Evolutionary conservation across 2,329 filamentous ascomycete genomes (phyloP), one percentile per base, ranked within the genome.

Genomic region (Talaromyces sp.): DNA sequence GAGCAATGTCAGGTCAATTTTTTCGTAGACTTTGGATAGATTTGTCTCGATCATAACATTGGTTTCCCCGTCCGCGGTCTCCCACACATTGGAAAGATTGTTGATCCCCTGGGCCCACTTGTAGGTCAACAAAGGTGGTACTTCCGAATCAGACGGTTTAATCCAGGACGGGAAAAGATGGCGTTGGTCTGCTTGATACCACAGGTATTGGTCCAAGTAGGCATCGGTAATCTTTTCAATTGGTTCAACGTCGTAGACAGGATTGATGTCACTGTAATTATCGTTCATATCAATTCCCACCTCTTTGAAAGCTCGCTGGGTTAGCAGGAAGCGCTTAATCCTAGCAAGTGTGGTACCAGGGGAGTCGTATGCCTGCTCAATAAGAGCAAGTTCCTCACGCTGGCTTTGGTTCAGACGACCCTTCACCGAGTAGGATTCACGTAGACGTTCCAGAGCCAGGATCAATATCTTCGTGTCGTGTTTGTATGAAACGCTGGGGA

Each of bases 61-160:
- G 76, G 93, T 98, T 75, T 99, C 93, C 64, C 95, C 95, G 68
- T 98, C 89, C 51, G 91, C 86, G 21, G 90, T 90, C 70, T 96
- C 90, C 95, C 95, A 99, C 29, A 99, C 93, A 66, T 91, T 90
- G 69, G 92, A 90, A 53, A 99, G 81, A 71, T 99, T 99, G 81
- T 99, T 99, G 81, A 99, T 98, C 56, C 95, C 95, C 74, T 99
- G 96, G 1, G 95, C 93, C 96, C 96, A 99, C 77, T 99, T 99
- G 82, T 99, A 99, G 0, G 91, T 90, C 62, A 99, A 79, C 17
- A 99, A 81, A 27, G 95, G 95, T 2, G 96, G 95, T 0, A 99
- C 95, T 75, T 99, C 96, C 0, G 93, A 96, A 73, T 99, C 95
- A 0, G 95, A 98, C 8, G 95, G 95, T 80, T 99, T 99, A 79